Evolutionary conservation across 805 yeast genomes (phyloP), one percentile per base, ranked within the genome.

Genomic region (Alloascoidea hylecoeti): DNA sequence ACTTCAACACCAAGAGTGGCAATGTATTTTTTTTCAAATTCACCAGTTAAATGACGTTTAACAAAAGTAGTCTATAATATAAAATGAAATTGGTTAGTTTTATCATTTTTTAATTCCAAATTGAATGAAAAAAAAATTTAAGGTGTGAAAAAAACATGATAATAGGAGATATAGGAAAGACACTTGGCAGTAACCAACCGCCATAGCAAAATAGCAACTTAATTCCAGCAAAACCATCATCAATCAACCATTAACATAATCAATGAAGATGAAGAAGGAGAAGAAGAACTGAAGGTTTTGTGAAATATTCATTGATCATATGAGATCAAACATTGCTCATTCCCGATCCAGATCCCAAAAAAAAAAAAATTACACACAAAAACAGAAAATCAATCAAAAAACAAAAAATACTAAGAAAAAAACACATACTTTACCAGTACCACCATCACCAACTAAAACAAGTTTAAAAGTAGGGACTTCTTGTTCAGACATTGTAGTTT

Each of bases 1-100:
- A 92, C 99, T 66, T 92, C 99, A 48, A 92, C 99, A 74, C 98
- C 98, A 58, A 89, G 82, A 42, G 98, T 92, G 59, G 98, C 99
- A 64, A 82, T 85, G 72, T 92, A 92, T 68, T 88, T 88, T 72
- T 92, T 92, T 69, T 92, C 98, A 61, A 92, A 92, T 66, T 92
- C 99, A 70, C 98, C 95, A 48, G 98, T 89, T 66, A 88, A 78
- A 68, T 92, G 99, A 75, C 99, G 88, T 75, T 94, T 92, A 64
- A 92, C 99, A 55, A 92, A 92, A 43, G 99, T 92, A 72, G 99
- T 92, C 79, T 71, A 51, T 34, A 15, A 6, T 35, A 19, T 43
- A 28, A 39, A 18, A 15, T 36, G 14, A 23, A 23, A 9, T 23
- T 23, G 30, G 30, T 23, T 23, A 23, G 30, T 9, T 23, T n/a